A percentile compares a stretch with the other conserved stretches of the same genome.
Conservation (phyloP, 208 protist species). For the Wallacemonas collosoma region DNA sequence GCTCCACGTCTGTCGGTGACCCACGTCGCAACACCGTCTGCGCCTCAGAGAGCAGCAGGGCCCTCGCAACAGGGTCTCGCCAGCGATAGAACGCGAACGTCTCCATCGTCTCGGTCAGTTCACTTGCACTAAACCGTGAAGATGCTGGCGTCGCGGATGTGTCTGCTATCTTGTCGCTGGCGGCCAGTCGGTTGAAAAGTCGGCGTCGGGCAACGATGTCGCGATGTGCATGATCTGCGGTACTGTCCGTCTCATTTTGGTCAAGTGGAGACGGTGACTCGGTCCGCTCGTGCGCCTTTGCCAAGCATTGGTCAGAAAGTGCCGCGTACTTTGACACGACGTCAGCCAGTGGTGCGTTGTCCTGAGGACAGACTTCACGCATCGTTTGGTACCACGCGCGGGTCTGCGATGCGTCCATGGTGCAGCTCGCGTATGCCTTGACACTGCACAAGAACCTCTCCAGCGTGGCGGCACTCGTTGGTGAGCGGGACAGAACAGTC, state of each 20-base stretch:
- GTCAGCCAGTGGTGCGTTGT: background rate
- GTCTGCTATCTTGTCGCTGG: background rate
- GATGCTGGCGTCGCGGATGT: background rate
- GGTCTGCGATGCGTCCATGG: background rate
- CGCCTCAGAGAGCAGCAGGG: background rate
- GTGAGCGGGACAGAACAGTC: background rate
- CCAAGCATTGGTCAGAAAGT: background rate
- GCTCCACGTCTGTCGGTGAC: background rate
- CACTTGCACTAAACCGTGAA: slow-evolving; percentile 13
- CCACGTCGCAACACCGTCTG: background rate
- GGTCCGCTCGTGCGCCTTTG: background rate
- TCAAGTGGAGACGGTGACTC: background rate
- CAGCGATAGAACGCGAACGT: slow-evolving; percentile 1
- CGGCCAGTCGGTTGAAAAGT: background rate
- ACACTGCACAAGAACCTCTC: background rate
- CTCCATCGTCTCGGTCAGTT: slow-evolving; percentile 8
- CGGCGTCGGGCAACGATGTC: background rate
- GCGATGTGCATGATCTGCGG: background rate
- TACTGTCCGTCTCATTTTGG: no score
- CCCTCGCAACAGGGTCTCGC: slow-evolving; percentile 9
- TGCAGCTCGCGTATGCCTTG: background rate
- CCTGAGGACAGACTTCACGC: background rate
- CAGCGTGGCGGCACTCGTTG: background rate
- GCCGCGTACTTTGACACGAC: background rate
- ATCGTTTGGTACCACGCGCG: slow-evolving; percentile 2